These are phyloP conservation scores for Penicillium brevicompactum DNA, from an alignment of 2,329 filamentous ascomycete species.

Conservation along the genomic window DNA sequence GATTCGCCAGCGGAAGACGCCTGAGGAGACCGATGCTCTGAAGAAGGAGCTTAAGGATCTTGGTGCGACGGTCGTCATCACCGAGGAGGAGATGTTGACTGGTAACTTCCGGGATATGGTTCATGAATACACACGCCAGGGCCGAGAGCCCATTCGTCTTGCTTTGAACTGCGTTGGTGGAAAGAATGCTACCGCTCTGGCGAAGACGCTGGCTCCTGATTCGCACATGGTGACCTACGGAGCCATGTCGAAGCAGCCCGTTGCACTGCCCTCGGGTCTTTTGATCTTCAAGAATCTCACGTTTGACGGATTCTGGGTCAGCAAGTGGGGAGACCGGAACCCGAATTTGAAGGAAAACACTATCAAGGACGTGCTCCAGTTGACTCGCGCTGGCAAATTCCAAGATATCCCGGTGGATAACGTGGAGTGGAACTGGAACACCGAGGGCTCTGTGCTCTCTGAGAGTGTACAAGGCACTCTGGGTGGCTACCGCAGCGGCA, in stretches of 20 bases:
- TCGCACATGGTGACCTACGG: slow-evolving; percentile 90
- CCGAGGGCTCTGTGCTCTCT: slow-evolving; percentile 67
- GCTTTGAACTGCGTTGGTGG: slow-evolving; percentile 95
- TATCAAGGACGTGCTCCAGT: slow-evolving; percentile 78
- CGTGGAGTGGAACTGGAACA: slow-evolving; percentile 81
- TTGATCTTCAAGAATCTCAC: slow-evolving; percentile 91
- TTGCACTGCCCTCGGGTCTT: slow-evolving; percentile 76
- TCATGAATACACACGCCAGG: slow-evolving; percentile 70
- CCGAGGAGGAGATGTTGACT: slow-evolving; percentile 58
- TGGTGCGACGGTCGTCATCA: slow-evolving; percentile 65
- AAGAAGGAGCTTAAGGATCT: slow-evolving; percentile 62
- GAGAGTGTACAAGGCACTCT: slow-evolving; percentile 80
- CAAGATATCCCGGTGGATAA: slow-evolving; percentile 80
- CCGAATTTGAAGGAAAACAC: slow-evolving; percentile 74
- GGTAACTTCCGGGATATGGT: slow-evolving; percentile 52
- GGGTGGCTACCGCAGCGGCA: slow-evolving; percentile 80
- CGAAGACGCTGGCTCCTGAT: slow-evolving; percentile 69
- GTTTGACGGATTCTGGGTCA: slow-evolving; percentile 95
- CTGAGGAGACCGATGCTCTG: slow-evolving; percentile 65
- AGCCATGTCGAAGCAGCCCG: slow-evolving; percentile 87
- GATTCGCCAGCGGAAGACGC: slow-evolving; percentile 69
- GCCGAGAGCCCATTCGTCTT: slow-evolving; percentile 71
- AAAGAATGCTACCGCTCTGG: slow-evolving; percentile 75
- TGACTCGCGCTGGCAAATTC: slow-evolving; percentile 76
- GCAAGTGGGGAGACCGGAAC: slow-evolving; percentile 79